A percentile compares a stretch with the other conserved stretches of the same genome.
phyloP scores from a whole-genome alignment of 2,329 filamentous ascomycete species.

The Sarocladium oryzae region DNA sequence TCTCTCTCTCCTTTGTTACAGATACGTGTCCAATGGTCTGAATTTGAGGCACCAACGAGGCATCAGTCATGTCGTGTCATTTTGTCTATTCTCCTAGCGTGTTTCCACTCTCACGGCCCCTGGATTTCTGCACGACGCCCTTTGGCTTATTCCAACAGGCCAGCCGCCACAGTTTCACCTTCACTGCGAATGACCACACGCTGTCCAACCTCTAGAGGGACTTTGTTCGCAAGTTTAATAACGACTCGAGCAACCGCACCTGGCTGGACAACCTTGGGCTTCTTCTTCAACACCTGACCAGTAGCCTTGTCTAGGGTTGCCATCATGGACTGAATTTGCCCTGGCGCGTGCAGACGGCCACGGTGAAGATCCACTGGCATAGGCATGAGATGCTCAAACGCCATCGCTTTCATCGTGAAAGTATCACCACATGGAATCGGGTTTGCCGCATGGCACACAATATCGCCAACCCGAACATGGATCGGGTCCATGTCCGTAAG shows the following conservation, averaged over 20 bases:
- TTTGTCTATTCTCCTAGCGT: neutral
- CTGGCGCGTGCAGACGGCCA: conserved; percentile 73
- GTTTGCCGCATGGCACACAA: conserved; percentile 65
- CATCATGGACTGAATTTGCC: conserved; percentile 63
- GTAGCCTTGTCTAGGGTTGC: conserved; percentile 73
- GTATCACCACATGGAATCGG: conserved; percentile 65
- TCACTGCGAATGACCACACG: conserved; percentile 74
- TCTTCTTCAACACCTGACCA: conserved; percentile 72
- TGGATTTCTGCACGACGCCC: too few relatives aligned
- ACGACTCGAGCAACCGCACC: conserved; percentile 70
- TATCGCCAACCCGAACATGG: conserved; percentile 77
- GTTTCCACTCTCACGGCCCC: conserved; percentile 2
- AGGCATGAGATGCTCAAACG: conserved; percentile 83
- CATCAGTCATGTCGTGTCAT: conserved; percentile 3
- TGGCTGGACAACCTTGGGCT: conserved; percentile 75
- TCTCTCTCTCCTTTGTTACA: too few relatives aligned
- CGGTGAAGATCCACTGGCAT: conserved; percentile 86
- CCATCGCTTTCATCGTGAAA: conserved; percentile 78
- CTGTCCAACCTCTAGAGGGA: conserved; percentile 74
- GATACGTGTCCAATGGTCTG: too few relatives aligned
- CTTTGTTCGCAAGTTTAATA: conserved; percentile 65
- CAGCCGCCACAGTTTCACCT: conserved; percentile 82
- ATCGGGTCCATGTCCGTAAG: conserved; percentile 78
- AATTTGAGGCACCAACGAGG: too few relatives aligned
- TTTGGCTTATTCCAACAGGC: conserved; percentile 67